Evolutionary conservation across 2,329 filamentous ascomycete species (phyloP).

Genomic region (Podosphaera fusca): DNA sequence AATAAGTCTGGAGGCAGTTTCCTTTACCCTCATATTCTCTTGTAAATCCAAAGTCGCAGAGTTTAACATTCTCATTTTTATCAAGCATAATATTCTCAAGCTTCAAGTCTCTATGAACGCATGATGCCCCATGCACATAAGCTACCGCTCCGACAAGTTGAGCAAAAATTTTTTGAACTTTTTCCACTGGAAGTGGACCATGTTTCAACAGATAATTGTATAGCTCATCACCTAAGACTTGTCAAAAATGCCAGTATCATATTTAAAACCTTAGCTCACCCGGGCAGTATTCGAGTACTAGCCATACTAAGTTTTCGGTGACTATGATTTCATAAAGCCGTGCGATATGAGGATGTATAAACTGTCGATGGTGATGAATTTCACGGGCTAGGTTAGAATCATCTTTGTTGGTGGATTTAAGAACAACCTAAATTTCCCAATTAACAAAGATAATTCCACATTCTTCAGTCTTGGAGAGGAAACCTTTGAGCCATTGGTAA

Average conservation of each 20-base stretch:
- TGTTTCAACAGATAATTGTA: constrained; percentile 87
- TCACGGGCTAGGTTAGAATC: constrained; percentile 90
- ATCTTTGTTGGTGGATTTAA: constrained; percentile 92
- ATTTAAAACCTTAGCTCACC: constrained; percentile 27
- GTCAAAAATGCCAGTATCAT: not conserved
- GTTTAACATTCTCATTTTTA: constrained; percentile 89
- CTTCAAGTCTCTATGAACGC: constrained; percentile 90
- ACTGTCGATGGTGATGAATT: constrained; percentile 96
- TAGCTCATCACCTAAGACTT: constrained; percentile 57
- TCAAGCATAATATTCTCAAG: constrained; percentile 91
- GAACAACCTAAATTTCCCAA: constrained; percentile 46
- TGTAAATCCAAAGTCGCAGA: constrained; percentile 96
- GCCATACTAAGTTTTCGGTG: constrained; percentile 83
- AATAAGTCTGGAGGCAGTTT: constrained; percentile 92
- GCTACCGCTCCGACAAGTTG: constrained; percentile 86
- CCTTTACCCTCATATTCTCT: constrained; percentile 88
- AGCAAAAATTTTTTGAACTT: constrained; percentile 87
- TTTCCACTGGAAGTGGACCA: constrained; percentile 60
- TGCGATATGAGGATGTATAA: constrained; percentile 91
- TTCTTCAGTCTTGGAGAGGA: constrained; percentile 7
- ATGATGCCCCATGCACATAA: constrained; percentile 87
- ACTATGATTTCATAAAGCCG: constrained; percentile 95
- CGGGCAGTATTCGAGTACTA: constrained; percentile 88
- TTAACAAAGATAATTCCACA: not conserved
- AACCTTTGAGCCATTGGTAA: constrained; percentile 95